Conservation (phyloP, 2,329 filamentous ascomycete species). For the Cordyceps javanica region DNA sequence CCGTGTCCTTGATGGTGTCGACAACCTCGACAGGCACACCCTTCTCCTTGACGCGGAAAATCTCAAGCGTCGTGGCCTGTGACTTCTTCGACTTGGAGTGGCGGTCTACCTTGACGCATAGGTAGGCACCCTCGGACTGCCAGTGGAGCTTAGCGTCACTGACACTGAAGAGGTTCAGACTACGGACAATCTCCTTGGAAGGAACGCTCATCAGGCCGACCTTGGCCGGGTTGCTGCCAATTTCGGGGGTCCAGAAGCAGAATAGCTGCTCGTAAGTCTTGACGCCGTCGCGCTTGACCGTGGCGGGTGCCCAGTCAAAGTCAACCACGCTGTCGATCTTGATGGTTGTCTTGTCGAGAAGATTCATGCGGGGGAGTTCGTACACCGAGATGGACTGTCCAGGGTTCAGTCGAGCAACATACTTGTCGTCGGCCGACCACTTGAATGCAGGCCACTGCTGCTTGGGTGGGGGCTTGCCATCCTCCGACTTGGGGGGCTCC, state of each 20-base stretch:
- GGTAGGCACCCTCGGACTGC: conserved; percentile 90
- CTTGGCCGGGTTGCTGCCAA: conserved; percentile 95
- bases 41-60: conserved; percentile 96
- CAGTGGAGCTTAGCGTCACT: conserved; percentile 97
- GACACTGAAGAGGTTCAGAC: conserved; percentile 95
- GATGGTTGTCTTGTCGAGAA: conserved; percentile 84
- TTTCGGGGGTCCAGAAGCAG: conserved; percentile 98
- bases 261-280: conserved; percentile 94
- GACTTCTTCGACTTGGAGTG: conserved; percentile 99
- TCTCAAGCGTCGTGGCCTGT: conserved; percentile 92
- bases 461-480: conserved; percentile 69
- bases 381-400: conserved; percentile 87
- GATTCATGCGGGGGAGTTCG: conserved; percentile 81
- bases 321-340: conserved; percentile 97
- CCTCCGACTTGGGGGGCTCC: conserved; percentile 59
- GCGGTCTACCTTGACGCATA: conserved; percentile 97
- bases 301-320: conserved; percentile 94
- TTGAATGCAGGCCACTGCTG: conserved; percentile 98
- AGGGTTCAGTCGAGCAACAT: conserved; percentile 85
- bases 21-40: conserved; percentile 97
- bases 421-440: conserved; percentile 97
- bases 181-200: conserved; percentile 88
- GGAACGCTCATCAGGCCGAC: conserved; percentile 95
- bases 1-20: conserved; percentile 94
- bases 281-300: conserved; percentile 72